Conservation (phyloP, 2,329 filamentous ascomycete species). For the Aspergillus brasiliensis region DNA sequence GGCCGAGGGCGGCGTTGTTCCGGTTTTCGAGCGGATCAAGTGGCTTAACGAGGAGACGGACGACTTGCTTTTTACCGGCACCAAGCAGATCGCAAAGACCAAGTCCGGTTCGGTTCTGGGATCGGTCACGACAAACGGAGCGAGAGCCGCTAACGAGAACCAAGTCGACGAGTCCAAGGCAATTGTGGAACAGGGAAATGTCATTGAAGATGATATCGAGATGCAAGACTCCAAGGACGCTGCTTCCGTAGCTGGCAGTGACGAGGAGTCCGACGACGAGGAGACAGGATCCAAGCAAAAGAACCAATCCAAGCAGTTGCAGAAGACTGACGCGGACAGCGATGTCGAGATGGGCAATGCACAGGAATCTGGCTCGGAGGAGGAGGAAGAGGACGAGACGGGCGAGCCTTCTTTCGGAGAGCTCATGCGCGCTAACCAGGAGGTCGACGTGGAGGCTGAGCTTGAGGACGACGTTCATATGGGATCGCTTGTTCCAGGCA, state of each 20-base stretch:
- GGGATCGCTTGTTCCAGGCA: conserved; percentile 49
- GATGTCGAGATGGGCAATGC: conserved; percentile 38
- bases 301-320: conserved; percentile 21
- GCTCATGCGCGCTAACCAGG: conserved; percentile 69
- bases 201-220: conserved; percentile 48
- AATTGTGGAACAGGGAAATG: conserved; percentile 53
- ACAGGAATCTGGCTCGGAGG: conserved; percentile 35
- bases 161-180: conserved; percentile 61
- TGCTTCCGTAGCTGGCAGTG: conserved; percentile 30
- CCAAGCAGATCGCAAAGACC: conserved; percentile 47
- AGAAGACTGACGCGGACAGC: conserved; percentile 20
- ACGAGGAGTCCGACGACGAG: conserved; percentile 24
- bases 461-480: conserved; percentile 49
- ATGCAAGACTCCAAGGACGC: conserved; percentile 43
- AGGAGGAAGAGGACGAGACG: conserved; percentile 44
- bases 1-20: conserved; percentile 52
- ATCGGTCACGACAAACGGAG: conserved; percentile 56
- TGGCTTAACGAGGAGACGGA: conserved; percentile 50
- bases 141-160: conserved; percentile 52
- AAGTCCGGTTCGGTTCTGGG: conserved; percentile 47
- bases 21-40: conserved; percentile 52
- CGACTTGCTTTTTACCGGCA: conserved; percentile 47
- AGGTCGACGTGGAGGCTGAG: conserved; percentile 69
- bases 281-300: conserved; percentile 21
- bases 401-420: conserved; percentile 81